A percentile compares a stretch with the other conserved stretches of the same genome.
These are phyloP conservation scores for Entomortierella parvispora DNA, from an alignment of 192 early-diverging fungal genomes.

Conservation along the genomic window DNA sequence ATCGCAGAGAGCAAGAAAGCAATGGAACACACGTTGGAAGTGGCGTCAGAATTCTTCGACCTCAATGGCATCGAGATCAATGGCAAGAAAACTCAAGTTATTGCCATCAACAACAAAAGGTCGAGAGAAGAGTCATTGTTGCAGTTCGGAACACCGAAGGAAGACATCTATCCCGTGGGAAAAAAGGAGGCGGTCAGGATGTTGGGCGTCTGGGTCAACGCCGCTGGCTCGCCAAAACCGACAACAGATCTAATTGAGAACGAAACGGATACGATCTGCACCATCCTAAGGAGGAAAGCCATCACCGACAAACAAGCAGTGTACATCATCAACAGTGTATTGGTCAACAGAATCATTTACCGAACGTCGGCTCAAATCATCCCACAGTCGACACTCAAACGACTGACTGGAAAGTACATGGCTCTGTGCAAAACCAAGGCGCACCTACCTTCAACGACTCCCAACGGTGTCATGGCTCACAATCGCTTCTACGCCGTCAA, in stretches of 20 bases:
- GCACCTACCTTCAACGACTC: conserved; percentile 12
- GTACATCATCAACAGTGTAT: conserved; percentile 23
- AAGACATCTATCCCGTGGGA: not conserved
- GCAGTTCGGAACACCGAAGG: conserved; percentile 8
- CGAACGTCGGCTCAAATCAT: conserved; percentile 1
- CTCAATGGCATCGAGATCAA: conserved; percentile 12
- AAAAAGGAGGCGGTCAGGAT: conserved; percentile 12
- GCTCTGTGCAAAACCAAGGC: conserved; percentile 8
- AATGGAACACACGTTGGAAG: not conserved
- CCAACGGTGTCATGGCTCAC: conserved; percentile 30
- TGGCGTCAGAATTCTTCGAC: not conserved
- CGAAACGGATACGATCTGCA: conserved; percentile 12
- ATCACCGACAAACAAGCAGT: conserved; percentile 16
- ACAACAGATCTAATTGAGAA: not conserved
- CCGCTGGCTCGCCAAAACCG: not conserved
- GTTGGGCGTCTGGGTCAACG: conserved; percentile 22
- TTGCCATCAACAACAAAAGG: conserved; percentile 7
- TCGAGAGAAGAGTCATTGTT: not conserved
- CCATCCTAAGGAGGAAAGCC: conserved; percentile 8
- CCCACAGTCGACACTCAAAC: not conserved
- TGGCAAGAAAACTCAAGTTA: conserved; percentile 5
- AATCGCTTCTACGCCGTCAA: not conserved
- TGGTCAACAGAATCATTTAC: conserved; percentile 14
- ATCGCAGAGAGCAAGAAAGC: not conserved
- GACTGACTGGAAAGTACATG: conserved; percentile 14